These are phyloP conservation scores for Phaeomoniella chlamydospora DNA, from an alignment of 2,329 filamentous ascomycete genomes.

Conservation along the genomic window DNA sequence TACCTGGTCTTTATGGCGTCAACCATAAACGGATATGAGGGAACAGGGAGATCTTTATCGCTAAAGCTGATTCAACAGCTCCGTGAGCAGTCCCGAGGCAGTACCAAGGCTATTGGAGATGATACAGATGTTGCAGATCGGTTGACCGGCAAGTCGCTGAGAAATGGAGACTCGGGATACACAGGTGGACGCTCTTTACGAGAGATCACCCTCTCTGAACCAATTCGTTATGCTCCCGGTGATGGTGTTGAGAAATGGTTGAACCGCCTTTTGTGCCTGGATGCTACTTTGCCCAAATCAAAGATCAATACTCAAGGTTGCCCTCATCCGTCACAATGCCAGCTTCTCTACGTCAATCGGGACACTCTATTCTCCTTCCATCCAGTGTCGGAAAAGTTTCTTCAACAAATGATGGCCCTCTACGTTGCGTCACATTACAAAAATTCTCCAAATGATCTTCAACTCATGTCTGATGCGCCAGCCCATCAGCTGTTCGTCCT, in stretches of 20 bases:
- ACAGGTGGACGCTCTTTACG: slow-evolving; percentile 64
- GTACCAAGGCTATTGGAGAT: slow-evolving; percentile 36
- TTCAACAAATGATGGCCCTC: slow-evolving; percentile 95
- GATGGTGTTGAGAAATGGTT: slow-evolving; percentile 94
- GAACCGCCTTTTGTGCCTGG: slow-evolving; percentile 83
- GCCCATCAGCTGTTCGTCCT: slow-evolving; percentile 94
- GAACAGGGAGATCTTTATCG: slow-evolving; percentile 85
- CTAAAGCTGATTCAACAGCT: slow-evolving; percentile 95
- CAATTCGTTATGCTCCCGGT: slow-evolving; percentile 84
- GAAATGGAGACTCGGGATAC: slow-evolving; percentile 43
- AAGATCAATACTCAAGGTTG: slow-evolving; percentile 61
- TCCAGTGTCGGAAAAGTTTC: slow-evolving; percentile 87
- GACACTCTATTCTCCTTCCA: slow-evolving; percentile 98
- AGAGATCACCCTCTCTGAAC: slow-evolving; percentile 85
- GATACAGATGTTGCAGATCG: slow-evolving; percentile 61
- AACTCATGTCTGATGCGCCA: slow-evolving; percentile 94
- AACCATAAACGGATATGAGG: slow-evolving; percentile 97
- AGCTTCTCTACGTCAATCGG: slow-evolving; percentile 86
- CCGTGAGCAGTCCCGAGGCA: slow-evolving; percentile 72
- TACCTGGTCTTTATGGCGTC: slow-evolving; percentile 99
- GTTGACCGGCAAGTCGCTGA: slow-evolving; percentile 58
- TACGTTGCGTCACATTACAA: slow-evolving; percentile 98
- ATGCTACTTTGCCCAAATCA: slow-evolving; percentile 73
- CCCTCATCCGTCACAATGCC: slow-evolving; percentile 80
- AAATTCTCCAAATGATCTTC: slow-evolving; percentile 94